phyloP scores from a whole-genome alignment of 805 yeast genomes.

The Candida awuae region DNA sequence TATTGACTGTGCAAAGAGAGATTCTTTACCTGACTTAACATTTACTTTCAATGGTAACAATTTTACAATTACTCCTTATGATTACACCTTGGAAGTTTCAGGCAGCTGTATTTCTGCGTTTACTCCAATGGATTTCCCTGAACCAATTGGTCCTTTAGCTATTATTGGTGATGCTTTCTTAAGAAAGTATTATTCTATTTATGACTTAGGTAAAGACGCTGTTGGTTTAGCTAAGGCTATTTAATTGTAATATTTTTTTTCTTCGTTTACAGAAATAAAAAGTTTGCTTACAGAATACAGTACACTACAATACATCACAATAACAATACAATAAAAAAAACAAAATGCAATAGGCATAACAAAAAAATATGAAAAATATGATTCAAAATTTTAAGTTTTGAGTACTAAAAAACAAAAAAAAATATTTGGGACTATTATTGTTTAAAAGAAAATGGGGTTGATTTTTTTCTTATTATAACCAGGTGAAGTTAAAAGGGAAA shows the following conservation, averaged over 20 bases:
- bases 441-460: too few species aligned
- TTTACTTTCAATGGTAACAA: slow-evolving; percentile 84
- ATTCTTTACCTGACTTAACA: slow-evolving; percentile 80
- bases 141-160: slow-evolving; percentile 93
- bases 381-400: too few species aligned
- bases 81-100: slow-evolving; percentile 87
- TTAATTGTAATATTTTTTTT: slow-evolving; percentile 22
- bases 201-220: slow-evolving; percentile 83
- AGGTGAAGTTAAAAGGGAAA: too few species aligned
- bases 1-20: slow-evolving; percentile 83
- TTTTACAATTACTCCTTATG: slow-evolving; percentile 83
- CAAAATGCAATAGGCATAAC: not conserved
- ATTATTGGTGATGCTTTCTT: slow-evolving; percentile 96
- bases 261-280: too few species aligned
- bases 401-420: too few species aligned
- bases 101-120: slow-evolving; percentile 96
- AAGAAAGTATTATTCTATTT: slow-evolving; percentile 89
- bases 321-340: not conserved
- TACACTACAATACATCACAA: too few species aligned
- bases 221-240: slow-evolving; percentile 87
- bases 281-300: too few species aligned
- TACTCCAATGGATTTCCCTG: slow-evolving; percentile 96
- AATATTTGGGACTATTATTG: too few species aligned
- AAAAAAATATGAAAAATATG: too few species aligned
- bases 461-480: not conserved